Evolutionary conservation across 306 rosid species (phyloP).

Genomic region (Rosa multiflora): DNA sequence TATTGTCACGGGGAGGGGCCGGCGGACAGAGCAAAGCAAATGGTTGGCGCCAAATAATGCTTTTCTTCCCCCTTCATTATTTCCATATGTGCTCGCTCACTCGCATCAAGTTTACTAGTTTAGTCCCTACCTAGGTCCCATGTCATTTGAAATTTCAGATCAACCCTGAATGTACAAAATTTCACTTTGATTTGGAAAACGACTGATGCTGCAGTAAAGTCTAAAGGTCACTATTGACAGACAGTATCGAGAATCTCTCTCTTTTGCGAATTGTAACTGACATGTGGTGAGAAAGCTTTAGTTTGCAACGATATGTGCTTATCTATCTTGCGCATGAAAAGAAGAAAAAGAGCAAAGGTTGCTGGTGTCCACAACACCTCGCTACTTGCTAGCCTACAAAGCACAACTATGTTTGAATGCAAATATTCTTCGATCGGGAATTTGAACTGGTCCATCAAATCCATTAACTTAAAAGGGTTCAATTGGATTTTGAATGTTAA

Average conservation of each 20-base stretch:
- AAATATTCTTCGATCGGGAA: conserved; percentile 16
- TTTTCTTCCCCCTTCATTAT: conserved; percentile 32
- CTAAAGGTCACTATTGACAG: conserved; percentile 37
- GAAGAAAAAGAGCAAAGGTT: conserved; percentile 68
- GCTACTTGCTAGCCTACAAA: conserved; percentile 43
- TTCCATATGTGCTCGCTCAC: conserved; percentile 15
- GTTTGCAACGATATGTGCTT: conserved; percentile 12
- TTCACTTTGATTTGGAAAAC: conserved; percentile 38
- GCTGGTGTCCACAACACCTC: conserved; percentile 27
- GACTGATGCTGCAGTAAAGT: conserved; percentile 33
- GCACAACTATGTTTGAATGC: conserved; percentile 34
- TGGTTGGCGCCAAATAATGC: conserved; percentile 47
- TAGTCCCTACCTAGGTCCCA: background rate
- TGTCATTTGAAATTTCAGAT: conserved; percentile 7
- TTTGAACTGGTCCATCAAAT: conserved; percentile 50
- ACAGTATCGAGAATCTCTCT: conserved; percentile 40
- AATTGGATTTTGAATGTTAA: conserved; percentile 1
- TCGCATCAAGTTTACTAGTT: no score
- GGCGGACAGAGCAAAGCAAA: conserved; percentile 31
- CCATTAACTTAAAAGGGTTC: background rate
- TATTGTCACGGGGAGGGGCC: background rate
- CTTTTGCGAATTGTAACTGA: conserved; percentile 31
- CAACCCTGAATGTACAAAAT: conserved; percentile 1
- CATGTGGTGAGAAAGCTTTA: conserved; percentile 39
- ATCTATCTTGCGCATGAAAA: conserved; percentile 53